Evolutionary conservation across 305 asterid genomes (phyloP), one percentile per base, ranked within the genome.

Genomic region (Salvia sclarea): DNA sequence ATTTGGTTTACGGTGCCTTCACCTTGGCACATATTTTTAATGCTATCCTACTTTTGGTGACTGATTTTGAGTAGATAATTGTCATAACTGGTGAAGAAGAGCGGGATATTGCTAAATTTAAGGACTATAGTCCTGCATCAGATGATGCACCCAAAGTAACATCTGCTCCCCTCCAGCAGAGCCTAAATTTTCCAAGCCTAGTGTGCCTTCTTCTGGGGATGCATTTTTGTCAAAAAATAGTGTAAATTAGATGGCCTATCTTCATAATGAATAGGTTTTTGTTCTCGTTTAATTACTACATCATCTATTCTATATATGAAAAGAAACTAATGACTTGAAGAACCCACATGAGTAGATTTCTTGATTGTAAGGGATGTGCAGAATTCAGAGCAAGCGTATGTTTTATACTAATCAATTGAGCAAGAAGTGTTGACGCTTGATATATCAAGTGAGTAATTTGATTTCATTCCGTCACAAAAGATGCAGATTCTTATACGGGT

Each of bases 61-160:
- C 71, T 79, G 76, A 76, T 72, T 38, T n/a, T 66, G 70, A 60
- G 60, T 70, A 89, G 98, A 74, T 84, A 71, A 95, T 95, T 76
- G 87, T 92, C 68, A 73, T 88, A 49, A 95, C 98, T 41, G 97
- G 89, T 71, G 97, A 95, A 85, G 99, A 92, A 54, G 95, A 92
- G 84, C 96, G 61, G 60, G 96, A 82, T 75, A 44, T 79, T 68
- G 84, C 78, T 44, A 95, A 95, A 66, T 90, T 95, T 68, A 89
- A 88, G 75, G 96, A 90, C 80, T 92, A 83, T 77, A 78, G 80
- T 72, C 91, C 94, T 66, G 13, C 89, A 79, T 70, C 95, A 64
- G 96, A 74, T 78, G 81, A 87, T 85, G 85, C 87, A 71, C 82
- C 94, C 16, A 35, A 86, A 68, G 80, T 75, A 40, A 75, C 90